Evolutionary conservation across 257 asterid species (phyloP), one percentile per base, ranked within the genome.

Genomic region (Coffea canephora): DNA sequence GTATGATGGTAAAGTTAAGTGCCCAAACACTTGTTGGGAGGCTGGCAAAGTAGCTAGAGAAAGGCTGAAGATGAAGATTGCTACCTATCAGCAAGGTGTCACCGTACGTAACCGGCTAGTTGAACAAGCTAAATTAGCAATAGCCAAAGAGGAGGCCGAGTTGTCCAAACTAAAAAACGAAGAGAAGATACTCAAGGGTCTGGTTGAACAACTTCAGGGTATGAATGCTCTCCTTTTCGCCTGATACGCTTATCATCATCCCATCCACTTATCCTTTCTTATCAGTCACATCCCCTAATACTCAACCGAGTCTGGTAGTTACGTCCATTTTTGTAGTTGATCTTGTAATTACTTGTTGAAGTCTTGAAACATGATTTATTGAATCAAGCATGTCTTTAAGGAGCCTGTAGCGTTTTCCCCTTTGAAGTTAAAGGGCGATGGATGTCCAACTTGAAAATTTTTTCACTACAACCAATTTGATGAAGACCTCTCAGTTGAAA

Each of bases 1-100:
- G 90, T 88, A 96, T 83, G 95, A 90, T 86, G 96, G 98, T 48
- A 90, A 85, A 79, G 79, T 86, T 50, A 88, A 89, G 88, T 96
- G 99, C 88, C 82, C 85, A 59, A 92, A 96, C 82, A 90, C 96
- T 54, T 96, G 99, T 85, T 96, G 99, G 98, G 97, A 94, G 86
- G 93, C 93, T 80, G 99, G 99, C 77, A 91, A 90, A 85, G 93
- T 83, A 61, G 98, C 97, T 71, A 85, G 99, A 88, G 96, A 96
- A 76, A 94, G 88, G 81, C 84, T 96, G 91, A 90, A 69, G 91
- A 94, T 88, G 86, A 94, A 94, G 83, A 92, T 96, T 79, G 85
- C 90, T 69, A 89, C 90, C 55, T 92, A 85, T 84, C 82, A 87
- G 84, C 91, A 94, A 88, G 99, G 99, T 83, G 89, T 89, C 66